Percentiles rank a stretch among this genome's conserved stretches.
These are phyloP conservation scores for Pulveroboletus ravenelii DNA, from an alignment of 768 basidiomycete genomes.

Conservation along the genomic window DNA sequence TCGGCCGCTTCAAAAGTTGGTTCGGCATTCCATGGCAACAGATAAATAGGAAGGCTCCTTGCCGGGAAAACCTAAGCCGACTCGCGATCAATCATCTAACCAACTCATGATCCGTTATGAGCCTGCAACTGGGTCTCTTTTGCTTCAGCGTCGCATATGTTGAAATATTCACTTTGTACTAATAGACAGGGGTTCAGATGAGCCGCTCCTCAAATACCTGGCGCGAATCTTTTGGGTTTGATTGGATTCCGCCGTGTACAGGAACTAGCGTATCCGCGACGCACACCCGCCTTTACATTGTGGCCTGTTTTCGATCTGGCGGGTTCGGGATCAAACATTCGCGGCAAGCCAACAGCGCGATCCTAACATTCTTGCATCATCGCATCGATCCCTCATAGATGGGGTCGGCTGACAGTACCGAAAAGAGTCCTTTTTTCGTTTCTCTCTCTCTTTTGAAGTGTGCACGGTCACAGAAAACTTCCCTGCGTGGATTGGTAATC, in stretches of 20 bases:
- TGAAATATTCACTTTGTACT: neutral
- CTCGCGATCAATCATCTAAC: too few species aligned
- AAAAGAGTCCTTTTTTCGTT: neutral
- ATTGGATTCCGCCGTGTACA: neutral
- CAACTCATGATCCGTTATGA: conserved; percentile 51
- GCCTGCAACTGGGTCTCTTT: neutral
- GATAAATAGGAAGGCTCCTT: too few species aligned
- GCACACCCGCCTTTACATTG: neutral
- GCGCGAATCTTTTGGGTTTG: conserved; percentile 3
- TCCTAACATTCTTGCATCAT: neutral
- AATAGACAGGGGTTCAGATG: neutral
- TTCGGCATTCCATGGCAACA: too few species aligned
- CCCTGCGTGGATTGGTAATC: too few species aligned
- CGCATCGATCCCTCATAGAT: neutral
- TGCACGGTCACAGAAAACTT: neutral
- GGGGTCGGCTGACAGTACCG: neutral
- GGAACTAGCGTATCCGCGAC: neutral
- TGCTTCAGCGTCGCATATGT: neutral
- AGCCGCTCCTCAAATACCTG: neutral
- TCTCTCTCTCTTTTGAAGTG: neutral
- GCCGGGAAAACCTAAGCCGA: too few species aligned
- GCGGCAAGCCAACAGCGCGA: neutral
- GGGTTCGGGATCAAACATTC: neutral
- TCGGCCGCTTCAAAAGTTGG: neutral
- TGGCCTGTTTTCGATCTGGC: neutral